These are phyloP conservation scores for Metschnikowia shivogae DNA, from an alignment of 805 yeast genomes.

Conservation along the genomic window DNA sequence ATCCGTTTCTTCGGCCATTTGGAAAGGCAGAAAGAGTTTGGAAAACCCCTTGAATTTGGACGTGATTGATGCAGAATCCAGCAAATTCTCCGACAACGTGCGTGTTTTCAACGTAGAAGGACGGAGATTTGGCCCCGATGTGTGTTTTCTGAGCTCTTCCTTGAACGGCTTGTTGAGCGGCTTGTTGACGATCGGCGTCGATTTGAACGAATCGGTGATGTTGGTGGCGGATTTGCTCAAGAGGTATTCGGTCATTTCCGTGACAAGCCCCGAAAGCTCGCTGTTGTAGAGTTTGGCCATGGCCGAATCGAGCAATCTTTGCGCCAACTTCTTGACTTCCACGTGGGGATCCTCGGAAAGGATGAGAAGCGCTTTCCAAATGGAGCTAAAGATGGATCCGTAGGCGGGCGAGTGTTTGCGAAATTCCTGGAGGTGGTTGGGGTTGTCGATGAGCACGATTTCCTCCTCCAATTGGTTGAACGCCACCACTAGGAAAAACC, in stretches of 20 bases:
- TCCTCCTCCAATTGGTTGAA: slow-evolving; percentile 82
- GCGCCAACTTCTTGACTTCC: slow-evolving; percentile 72
- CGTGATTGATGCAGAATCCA: slow-evolving; percentile 30
- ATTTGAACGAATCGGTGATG: slow-evolving; percentile 37
- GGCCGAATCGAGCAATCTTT: slow-evolving; percentile 69
- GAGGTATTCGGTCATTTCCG: slow-evolving; percentile 61
- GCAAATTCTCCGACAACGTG: slow-evolving; percentile 24
- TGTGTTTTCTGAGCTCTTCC: slow-evolving; percentile 16
- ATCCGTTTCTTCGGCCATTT: slow-evolving; percentile 40
- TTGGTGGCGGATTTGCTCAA: slow-evolving; percentile 46
- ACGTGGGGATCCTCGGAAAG: slow-evolving; percentile 83
- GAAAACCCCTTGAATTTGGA: slow-evolving; percentile 31
- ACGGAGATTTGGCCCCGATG: slow-evolving; percentile 14
- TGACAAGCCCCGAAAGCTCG: slow-evolving; percentile 59
- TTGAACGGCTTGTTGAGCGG: slow-evolving; percentile 15
- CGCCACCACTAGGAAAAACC: slow-evolving; percentile 81
- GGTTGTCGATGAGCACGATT: slow-evolving; percentile 58
- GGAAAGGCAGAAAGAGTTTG: slow-evolving; percentile 34
- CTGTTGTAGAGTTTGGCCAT: slow-evolving; percentile 60
- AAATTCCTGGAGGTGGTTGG: slow-evolving; percentile 58
- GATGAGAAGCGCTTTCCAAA: slow-evolving; percentile 81
- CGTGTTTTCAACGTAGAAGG: slow-evolving; percentile 18
- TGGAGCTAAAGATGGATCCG: slow-evolving; percentile 79
- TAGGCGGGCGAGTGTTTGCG: slow-evolving; percentile 72
- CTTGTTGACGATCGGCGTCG: slow-evolving; percentile 35